Evolutionary conservation across 2,329 filamentous ascomycete genomes (phyloP), one percentile per base, ranked within the genome.

Genomic region (Monosporascus sp.): DNA sequence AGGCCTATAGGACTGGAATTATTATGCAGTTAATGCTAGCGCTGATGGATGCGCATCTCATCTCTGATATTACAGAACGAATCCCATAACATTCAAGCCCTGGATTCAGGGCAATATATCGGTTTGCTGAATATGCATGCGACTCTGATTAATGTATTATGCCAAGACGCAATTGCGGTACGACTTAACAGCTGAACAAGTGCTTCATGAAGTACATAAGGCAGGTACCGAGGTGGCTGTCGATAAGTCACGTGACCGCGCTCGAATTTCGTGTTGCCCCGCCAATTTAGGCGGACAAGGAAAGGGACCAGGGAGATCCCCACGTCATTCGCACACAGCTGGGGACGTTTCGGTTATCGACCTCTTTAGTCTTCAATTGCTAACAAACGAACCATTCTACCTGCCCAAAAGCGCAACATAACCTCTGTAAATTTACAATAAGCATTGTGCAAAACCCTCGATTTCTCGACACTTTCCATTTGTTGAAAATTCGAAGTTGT

Each of bases 191-290:
- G 24, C 24, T 26, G 24, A 26, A 26, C 24, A 26, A 26, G 24
- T 26, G 27, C 26, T 27, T 27, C 27, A 27, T 11, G 27, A 27
- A 27, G 27, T 27, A 31, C 27, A 5, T 31, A 31, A 31, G 27
- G 27, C 5, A 9, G 27, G 27, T 27, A 31, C 27, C 9, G 9
- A 11, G 27, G 9, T 2, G 27, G 9, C 5, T 5, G 11, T 31
- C 31, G 1, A 2, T 14, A 34, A 34, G 31, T 69, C 79, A 81
- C 77, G 76, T 81, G 79, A 71, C 56, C 56, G 66, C 77, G 77
- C 66, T 73, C 66, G 61, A 59, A 46, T 71, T 70, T 77, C 76
- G 76, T 72, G 79, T 82, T 82, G 78, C 77, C 79, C 76, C 72
- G 78, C 74, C 78, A 81, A 75, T 71, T 45, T 54, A 58, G 58